Evolutionary conservation across 2,329 filamentous ascomycete genomes (phyloP).

Genomic region (Trichophyton benhamiae): DNA sequence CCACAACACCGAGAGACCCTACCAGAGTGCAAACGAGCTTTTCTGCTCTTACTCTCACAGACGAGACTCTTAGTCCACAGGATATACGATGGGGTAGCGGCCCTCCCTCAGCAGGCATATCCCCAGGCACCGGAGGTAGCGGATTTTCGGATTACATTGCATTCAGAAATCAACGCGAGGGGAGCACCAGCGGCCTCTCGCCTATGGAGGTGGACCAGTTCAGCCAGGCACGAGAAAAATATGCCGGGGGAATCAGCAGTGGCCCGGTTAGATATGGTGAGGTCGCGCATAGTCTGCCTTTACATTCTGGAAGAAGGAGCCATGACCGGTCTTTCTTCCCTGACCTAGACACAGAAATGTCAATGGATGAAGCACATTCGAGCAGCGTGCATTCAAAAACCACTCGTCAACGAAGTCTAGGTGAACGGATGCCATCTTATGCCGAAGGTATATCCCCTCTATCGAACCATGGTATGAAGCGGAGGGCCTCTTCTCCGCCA

Average conservation of each 20-base stretch:
- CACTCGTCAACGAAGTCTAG: slow-evolving; percentile 23
- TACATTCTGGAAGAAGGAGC: slow-evolving; percentile 46
- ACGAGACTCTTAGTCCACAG: slow-evolving; percentile 11
- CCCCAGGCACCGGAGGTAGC: slow-evolving; percentile 28
- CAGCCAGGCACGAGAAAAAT: slow-evolving; percentile 21
- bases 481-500: slow-evolving; percentile 52
- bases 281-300: slow-evolving; percentile 39
- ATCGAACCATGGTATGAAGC: slow-evolving; percentile 47
- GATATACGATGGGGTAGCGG: slow-evolving; percentile 27
- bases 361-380: slow-evolving; percentile 27
- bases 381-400: slow-evolving; percentile 17
- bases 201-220: slow-evolving; percentile 32
- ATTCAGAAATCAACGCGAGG: slow-evolving; percentile 33
- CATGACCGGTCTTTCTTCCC: slow-evolving; percentile 49
- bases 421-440: slow-evolving; percentile 29
- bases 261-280: slow-evolving; percentile 24
- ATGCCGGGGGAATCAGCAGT: slow-evolving; percentile 13
- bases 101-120: slow-evolving; percentile 31
- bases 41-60: slow-evolving; percentile 11
- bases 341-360: slow-evolving; percentile 33
- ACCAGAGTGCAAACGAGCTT: slow-evolving; percentile 22
- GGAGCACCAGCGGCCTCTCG: slow-evolving; percentile 28
- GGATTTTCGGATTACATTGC: slow-evolving; percentile 32
- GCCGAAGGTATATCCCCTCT: slow-evolving; percentile 19
- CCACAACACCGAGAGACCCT: slow-evolving; percentile 20